Evolutionary conservation across 1,284 basidiomycete genomes (phyloP), one percentile per base, ranked within the genome.

Genomic region (Naganishia albida): DNA sequence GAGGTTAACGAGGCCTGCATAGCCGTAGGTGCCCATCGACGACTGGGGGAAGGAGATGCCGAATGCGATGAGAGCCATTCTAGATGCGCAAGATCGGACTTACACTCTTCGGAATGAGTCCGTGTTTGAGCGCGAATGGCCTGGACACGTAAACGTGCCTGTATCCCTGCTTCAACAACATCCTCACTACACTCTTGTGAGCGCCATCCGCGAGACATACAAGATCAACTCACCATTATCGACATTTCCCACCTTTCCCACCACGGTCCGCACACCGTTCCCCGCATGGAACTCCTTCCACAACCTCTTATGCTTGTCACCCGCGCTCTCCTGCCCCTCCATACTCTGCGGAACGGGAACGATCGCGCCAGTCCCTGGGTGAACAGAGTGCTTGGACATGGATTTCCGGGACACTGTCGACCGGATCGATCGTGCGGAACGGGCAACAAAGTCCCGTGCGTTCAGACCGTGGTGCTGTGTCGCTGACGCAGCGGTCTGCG

Each of bases 101-200:
- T 23, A 77, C 76, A 66, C 73, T 75, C 42, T 83, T 82, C 15
- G 92, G 91, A 68, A 98, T 90, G 75, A 99, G 93, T 0, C 89
- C 89, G 76, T 97, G 87, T 72, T 87, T 85, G 69, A 89, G 82
- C 0, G 95, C 96, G 75, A 99, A 99, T 74, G 89, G 88, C 67
- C 95, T 86, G 23, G 93, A 95, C 67, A 99, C 88, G 79, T 99
- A 99, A 63, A 98, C 93, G 73, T 95, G 88, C 28, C 91, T 84
- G 79, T 99, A 90, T 6, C 95, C 94, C n/a, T 86, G 84, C 81
- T 93, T 95, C 72, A 98, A 83, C 39, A 93, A 83, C 93, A 97
- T 96, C 15, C 91, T 87, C 0, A 93, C 91, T 91, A 68, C 48
- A 16, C 28, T 34, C 34, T 16, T 39, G 38, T 23, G 10, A 62